Percentiles rank a stretch among this genome's conserved stretches.
Conservation (phyloP, 2,329 filamentous ascomycete species). For the Neoscytalidium dimidiatum region DNA sequence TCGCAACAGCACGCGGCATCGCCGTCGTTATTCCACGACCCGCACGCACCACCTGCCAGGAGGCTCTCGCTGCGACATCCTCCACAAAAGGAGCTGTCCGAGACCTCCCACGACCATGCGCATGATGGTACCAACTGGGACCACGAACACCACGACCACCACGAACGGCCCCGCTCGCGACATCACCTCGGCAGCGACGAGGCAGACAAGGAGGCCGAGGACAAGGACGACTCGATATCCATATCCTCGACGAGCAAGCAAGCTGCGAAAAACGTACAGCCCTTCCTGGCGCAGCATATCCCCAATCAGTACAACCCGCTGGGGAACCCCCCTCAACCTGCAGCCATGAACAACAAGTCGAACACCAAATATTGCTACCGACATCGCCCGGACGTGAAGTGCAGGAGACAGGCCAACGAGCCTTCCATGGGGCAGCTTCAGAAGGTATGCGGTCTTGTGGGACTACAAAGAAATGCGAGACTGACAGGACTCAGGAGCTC, state of each 20-base stretch:
- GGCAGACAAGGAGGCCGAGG: conserved; percentile 26
- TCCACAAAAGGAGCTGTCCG: conserved; percentile 10
- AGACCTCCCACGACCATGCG: not conserved
- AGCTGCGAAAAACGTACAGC: conserved; percentile 76
- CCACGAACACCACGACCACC: conserved; percentile 33
- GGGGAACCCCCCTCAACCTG: conserved; percentile 42
- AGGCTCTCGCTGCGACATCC: conserved; percentile 20
- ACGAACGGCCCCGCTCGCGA: conserved; percentile 29
- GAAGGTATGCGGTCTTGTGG: conserved; percentile 58
- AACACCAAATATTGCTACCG: conserved; percentile 96
- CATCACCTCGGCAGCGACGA: conserved; percentile 28
- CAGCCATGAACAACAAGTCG: conserved; percentile 50
- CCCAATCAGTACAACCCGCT: conserved; percentile 84
- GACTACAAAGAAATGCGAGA: conserved; percentile 28
- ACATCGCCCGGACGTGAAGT: conserved; percentile 91
- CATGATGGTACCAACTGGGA: not conserved
- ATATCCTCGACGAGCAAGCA: conserved; percentile 57
- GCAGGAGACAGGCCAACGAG: conserved; percentile 88
- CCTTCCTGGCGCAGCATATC: conserved; percentile 89
- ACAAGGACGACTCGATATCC: conserved; percentile 38
- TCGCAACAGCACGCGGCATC: conserved; percentile 14
- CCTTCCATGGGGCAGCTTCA: conserved; percentile 95
- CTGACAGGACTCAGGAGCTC: conserved; percentile 62
- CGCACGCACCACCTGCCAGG: conserved; percentile 15
- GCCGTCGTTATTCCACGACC: conserved; percentile 20